Conservation (phyloP, 192 early-diverging fungal genomes). For the Rhizoclosmatium globosum region DNA sequence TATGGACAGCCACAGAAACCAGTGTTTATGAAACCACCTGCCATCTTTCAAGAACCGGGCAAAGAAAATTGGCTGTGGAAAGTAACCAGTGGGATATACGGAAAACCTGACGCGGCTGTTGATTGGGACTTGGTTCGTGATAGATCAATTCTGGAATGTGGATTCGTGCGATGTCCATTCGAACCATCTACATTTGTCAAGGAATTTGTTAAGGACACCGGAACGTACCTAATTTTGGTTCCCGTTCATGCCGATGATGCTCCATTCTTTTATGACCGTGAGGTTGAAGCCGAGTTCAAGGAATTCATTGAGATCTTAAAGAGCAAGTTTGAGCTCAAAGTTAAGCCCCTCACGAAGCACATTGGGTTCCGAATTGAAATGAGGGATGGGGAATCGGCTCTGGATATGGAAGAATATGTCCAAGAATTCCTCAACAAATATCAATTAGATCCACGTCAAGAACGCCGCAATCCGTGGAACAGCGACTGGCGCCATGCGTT, state of each 20-base stretch:
- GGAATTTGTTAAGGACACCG: not conserved
- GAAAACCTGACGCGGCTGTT: not conserved
- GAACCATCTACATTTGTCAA: slow-evolving; percentile 10
- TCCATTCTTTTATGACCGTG: not conserved
- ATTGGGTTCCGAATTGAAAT: not conserved
- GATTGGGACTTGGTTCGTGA: slow-evolving; percentile 6
- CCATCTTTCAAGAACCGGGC: not conserved
- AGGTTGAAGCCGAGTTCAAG: not conserved
- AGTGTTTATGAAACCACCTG: not conserved
- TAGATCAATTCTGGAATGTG: not conserved
- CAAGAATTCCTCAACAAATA: not conserved
- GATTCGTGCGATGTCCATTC: slow-evolving; percentile 1
- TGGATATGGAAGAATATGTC: slow-evolving; percentile 12
- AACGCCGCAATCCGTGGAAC: not conserved
- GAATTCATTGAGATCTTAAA: not conserved
- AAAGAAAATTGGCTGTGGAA: slow-evolving; percentile 6
- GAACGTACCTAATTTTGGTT: not conserved
- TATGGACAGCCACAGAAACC: not conserved
- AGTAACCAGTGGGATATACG: not conserved
- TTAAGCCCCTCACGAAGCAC: not conserved
- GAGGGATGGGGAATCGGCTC: not conserved
- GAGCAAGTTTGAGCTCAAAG: slow-evolving; percentile 1
- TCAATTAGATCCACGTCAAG: not conserved
- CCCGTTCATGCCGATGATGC: slow-evolving; percentile 5
- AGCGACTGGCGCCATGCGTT: not conserved